phyloP scores from a whole-genome alignment of 192 early-diverging fungal genomes.

The Helicostylum pulchrum region DNA sequence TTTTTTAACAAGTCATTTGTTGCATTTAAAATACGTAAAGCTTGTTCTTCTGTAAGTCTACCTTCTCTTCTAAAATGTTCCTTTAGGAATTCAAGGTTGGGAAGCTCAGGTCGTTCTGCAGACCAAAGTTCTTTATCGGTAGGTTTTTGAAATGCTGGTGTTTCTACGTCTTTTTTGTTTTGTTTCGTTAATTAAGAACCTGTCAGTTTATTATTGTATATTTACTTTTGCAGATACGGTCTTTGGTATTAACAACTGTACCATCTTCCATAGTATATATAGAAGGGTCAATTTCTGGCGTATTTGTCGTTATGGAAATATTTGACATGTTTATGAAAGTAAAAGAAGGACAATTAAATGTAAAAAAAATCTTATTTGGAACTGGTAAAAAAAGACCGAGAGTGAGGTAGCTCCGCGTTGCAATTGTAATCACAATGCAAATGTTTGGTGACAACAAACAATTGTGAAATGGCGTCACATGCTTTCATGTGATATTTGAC shows the following conservation, averaged over 20 bases:
- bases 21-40: constrained; percentile 75
- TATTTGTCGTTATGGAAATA: constrained; percentile 14
- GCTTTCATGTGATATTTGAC: too few species aligned
- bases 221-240: constrained; percentile 70
- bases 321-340: background rate
- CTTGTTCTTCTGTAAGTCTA: constrained; percentile 84
- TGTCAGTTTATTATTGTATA: background rate
- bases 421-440: too few species aligned
- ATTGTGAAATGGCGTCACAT: too few species aligned
- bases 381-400: too few species aligned
- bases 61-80: constrained; percentile 89
- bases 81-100: constrained; percentile 79
- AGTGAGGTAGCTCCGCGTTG: too few species aligned
- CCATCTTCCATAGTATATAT: constrained; percentile 69
- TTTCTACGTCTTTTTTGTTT: constrained; percentile 39
- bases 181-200: background rate
- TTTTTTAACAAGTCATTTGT: constrained; percentile 72
- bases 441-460: too few species aligned
- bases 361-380: too few species aligned
- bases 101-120: constrained; percentile 53
- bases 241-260: constrained; percentile 61
- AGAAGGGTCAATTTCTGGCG: constrained; percentile 63
- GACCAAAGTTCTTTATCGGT: constrained; percentile 47
- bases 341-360: too few species aligned
- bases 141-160: constrained; percentile 43